phyloP scores from a whole-genome alignment of 441 rosid genomes.

The Euphorbia celastroides region DNA sequence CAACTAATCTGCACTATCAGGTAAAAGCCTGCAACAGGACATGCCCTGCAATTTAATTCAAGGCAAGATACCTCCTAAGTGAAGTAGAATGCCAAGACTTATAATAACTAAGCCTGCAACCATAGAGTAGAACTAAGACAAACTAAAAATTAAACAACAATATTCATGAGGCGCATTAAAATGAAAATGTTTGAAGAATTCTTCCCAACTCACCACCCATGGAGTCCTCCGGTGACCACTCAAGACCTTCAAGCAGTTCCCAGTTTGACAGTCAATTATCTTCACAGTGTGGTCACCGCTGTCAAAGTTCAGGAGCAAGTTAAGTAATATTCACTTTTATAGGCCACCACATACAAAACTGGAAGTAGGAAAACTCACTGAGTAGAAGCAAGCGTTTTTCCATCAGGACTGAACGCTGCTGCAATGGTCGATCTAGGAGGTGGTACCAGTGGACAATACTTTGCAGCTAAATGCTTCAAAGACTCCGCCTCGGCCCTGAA shows the following conservation, averaged over 20 bases:
- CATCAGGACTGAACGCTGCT: conserved; percentile 88
- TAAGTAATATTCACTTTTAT: conserved; percentile 8
- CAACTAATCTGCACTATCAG: conserved; percentile 1
- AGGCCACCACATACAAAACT: not conserved
- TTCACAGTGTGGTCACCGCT: conserved; percentile 96
- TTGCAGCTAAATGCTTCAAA: conserved; percentile 62
- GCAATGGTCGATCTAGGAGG: conserved; percentile 95
- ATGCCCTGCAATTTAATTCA: not conserved
- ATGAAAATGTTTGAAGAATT: not conserved
- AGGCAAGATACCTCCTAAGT: not conserved
- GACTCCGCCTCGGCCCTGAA: conserved; percentile 88
- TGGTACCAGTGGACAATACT: conserved; percentile 64
- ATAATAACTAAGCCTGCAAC: not conserved
- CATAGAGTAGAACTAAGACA: not conserved
- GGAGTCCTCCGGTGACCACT: conserved; percentile 86
- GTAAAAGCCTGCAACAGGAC: not conserved
- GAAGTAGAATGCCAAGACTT: not conserved
- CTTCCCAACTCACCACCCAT: conserved; percentile 78
- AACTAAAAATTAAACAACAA: not conserved
- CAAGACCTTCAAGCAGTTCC: conserved; percentile 74
- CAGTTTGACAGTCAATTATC: conserved; percentile 76
- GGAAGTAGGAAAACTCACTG: conserved; percentile 40
- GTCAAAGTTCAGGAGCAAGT: conserved; percentile 20
- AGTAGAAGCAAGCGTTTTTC: conserved; percentile 79
- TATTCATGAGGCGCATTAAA: not conserved